These are phyloP conservation scores for Lentinula sp. DNA, from an alignment of 768 basidiomycete genomes.

Conservation along the genomic window DNA sequence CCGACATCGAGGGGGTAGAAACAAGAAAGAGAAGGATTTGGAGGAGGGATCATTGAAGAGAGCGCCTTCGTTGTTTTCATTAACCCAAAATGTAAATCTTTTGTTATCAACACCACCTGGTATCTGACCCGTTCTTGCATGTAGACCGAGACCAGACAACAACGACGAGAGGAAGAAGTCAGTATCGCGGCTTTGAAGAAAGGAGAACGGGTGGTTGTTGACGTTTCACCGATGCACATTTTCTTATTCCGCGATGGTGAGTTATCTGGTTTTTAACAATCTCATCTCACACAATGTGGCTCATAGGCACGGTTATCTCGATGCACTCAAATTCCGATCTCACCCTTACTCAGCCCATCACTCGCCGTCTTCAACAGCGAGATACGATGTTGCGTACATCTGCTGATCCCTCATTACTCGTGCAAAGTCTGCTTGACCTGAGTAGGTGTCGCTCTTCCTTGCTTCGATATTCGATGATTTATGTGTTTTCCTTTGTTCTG, in stretches of 20 bases:
- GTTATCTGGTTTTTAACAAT: conserved; percentile 9
- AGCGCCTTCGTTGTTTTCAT: conserved; percentile 2
- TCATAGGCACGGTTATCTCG: conserved; percentile 58
- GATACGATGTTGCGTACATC: conserved; percentile 58
- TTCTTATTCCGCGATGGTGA: conserved; percentile 63
- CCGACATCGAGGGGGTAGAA: conserved; percentile 3
- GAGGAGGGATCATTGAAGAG: conserved; percentile 8
- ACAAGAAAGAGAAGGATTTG: conserved; percentile 7
- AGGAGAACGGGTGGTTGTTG: conserved; percentile 52
- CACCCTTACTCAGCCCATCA: conserved; percentile 49
- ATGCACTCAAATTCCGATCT: conserved; percentile 41
- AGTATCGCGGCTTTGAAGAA: conserved; percentile 30
- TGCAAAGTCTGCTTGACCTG: conserved; percentile 64
- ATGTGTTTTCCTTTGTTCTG: background rate
- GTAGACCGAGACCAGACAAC: conserved; percentile 8
- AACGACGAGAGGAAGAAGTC: conserved; percentile 3
- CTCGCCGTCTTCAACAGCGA: conserved; percentile 46
- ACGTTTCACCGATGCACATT: conserved; percentile 57
- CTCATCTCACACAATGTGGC: background rate
- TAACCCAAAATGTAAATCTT: background rate
- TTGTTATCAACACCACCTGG: background rate
- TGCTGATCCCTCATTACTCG: conserved; percentile 61
- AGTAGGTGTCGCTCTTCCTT: conserved; percentile 20
- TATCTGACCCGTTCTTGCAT: background rate
- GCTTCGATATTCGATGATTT: background rate